A percentile compares a stretch with the other conserved stretches of the same genome.
Evolutionary conservation across 148 eudicot species (phyloP).

Genomic region (Diospyros lotus): DNA sequence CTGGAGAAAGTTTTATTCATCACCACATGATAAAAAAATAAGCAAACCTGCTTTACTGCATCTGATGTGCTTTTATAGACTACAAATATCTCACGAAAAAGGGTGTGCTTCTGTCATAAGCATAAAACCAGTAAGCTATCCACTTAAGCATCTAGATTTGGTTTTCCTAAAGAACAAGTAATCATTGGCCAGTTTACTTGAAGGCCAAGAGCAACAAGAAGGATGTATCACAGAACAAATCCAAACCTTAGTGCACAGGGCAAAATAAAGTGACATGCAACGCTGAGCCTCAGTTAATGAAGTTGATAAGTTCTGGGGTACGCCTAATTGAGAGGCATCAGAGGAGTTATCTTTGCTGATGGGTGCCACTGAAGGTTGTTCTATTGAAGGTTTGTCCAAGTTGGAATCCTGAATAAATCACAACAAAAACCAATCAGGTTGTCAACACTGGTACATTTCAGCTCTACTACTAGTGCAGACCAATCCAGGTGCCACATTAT

Average conservation of each 20-base stretch:
- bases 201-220: neutral
- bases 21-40: conserved; percentile 1
- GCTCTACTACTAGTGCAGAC: neutral
- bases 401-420: conserved; percentile 46
- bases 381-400: conserved; percentile 30
- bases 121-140: conserved; percentile 3
- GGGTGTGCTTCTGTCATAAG: conserved; percentile 77
- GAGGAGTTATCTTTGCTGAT: conserved; percentile 35
- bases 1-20: neutral
- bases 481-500: neutral
- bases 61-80: conserved; percentile 55
- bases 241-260: conserved; percentile 90
- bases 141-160: conserved; percentile 3
- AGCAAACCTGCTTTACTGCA: conserved; percentile 68
- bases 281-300: conserved; percentile 61
- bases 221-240: neutral
- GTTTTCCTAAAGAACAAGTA: neutral
- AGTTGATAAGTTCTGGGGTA: conserved; percentile 39
- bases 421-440: neutral
- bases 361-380: conserved; percentile 31
- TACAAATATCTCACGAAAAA: conserved; percentile 72
- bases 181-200: neutral
- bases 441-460: neutral
- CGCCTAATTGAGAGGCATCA: conserved; percentile 30
- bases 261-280: conserved; percentile 93